Evolutionary conservation across 192 early-diverging fungal genomes (phyloP), one percentile per base, ranked within the genome.

Genomic region (Umbelopsis isabellina): DNA sequence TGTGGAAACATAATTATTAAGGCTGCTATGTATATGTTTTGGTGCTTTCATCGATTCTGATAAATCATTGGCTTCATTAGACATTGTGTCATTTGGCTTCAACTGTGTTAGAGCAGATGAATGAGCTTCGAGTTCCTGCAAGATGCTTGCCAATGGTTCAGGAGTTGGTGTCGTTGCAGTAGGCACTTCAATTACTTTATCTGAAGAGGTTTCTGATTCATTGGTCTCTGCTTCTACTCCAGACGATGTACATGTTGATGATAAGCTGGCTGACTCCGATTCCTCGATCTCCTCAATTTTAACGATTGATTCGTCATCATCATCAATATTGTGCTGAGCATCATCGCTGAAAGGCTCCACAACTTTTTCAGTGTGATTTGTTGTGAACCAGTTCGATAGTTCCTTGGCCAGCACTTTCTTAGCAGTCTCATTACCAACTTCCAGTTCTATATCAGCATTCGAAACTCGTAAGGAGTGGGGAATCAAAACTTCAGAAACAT

Each of bases 301-400:
- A 1, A 41, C 55, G 2, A 6, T 18, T 25, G 37, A 13, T 35
- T 8, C 55, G 2, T 61, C 55, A 16, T 61, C 16, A 33, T 3
- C 21, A 3, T 61, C 30, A 30, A 30, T 30, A 30, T 30, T 30
- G 27, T 2, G 27, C 37, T 41, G 37, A 41, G 37, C 37, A 41
- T 41, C 37, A 9, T 41, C 10, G 37, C 5, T 41, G 5, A 10
- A 41, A 4, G 25, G 7, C 16, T 33, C 12, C 13, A 25, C 6
- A 2, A 61, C 18, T 35, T 35, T 61, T 7, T 61, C 55, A 8
- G 33, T 30, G 1, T 8, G 0, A 33, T 25, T 61, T 13, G 55
- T 30, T 15, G 55, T 61, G 30, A 61, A 61, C 55, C 55, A 61
- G n/a, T 61, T 61, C 2, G 55, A 61, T 35, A 61, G 6, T 61